A percentile compares a stretch with the other conserved stretches of the same genome.
phyloP scores from a whole-genome alignment of 2,329 filamentous ascomycete species.

The Fusarium humuli region DNA sequence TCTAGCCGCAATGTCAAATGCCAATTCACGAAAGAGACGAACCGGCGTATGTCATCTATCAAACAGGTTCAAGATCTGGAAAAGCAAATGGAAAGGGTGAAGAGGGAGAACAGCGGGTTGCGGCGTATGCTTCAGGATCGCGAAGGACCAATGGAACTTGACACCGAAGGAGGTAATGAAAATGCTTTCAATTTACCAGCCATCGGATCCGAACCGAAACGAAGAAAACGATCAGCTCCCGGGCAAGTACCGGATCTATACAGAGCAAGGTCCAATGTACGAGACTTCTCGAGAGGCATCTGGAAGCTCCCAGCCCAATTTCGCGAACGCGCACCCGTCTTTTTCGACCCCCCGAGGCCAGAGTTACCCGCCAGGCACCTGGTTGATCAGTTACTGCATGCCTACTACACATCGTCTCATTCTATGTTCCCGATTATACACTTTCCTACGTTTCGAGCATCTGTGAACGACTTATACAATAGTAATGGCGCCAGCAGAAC shows the following conservation, averaged over 20 bases:
- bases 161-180: conserved; percentile 62
- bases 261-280: conserved; percentile 77
- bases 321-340: conserved; percentile 62
- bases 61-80: conserved; percentile 99
- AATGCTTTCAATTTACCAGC: conserved; percentile 69
- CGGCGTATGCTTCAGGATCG: conserved; percentile 70
- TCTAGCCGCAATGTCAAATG: conserved; percentile 96
- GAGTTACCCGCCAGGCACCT: conserved; percentile 76
- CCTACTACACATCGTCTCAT: conserved; percentile 83
- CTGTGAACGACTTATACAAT: conserved; percentile 82
- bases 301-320: conserved; percentile 81
- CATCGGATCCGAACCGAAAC: conserved; percentile 73
- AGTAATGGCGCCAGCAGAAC: conserved; percentile 65
- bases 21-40: conserved; percentile 99
- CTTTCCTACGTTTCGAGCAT: conserved; percentile 83
- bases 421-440: conserved; percentile 86
- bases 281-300: conserved; percentile 79
- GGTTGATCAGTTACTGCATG: conserved; percentile 77
- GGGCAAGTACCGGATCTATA: conserved; percentile 78
- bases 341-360: conserved; percentile 67
- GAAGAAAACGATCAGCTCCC: conserved; percentile 69
- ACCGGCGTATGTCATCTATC: conserved; percentile 97
- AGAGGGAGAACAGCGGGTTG: conserved; percentile 81
- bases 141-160: conserved; percentile 63
- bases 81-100: conserved; percentile 84